These are phyloP conservation scores for Dictyostelium capitatum DNA, from an alignment of 78 protist species.

Conservation along the genomic window DNA sequence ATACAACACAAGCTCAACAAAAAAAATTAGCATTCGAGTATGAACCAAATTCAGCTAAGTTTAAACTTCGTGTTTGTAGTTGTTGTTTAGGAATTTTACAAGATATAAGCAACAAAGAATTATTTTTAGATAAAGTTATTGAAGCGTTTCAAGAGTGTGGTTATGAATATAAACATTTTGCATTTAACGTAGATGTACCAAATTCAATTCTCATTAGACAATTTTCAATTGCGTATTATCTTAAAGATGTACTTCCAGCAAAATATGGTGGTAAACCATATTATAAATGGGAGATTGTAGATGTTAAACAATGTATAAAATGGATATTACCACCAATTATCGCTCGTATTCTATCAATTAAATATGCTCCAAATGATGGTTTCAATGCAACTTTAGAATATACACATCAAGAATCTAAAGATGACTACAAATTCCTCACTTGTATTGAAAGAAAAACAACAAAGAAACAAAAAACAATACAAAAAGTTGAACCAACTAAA, in stretches of 20 bases:
- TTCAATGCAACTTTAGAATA: slow-evolving; percentile 38
- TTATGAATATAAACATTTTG: slow-evolving; percentile 44
- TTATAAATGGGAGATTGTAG: not conserved
- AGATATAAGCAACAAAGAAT: slow-evolving; percentile 13
- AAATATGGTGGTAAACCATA: not conserved
- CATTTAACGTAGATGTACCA: slow-evolving; percentile 42
- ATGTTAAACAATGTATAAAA: slow-evolving; percentile 67
- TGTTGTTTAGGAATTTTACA: slow-evolving; percentile 69
- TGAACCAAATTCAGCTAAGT: not conserved
- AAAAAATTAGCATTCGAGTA: no score
- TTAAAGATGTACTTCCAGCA: not conserved
- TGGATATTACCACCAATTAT: slow-evolving; percentile 76
- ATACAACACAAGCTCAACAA: no score
- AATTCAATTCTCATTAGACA: slow-evolving; percentile 34
- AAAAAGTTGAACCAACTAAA: no score
- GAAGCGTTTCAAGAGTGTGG: slow-evolving; percentile 1
- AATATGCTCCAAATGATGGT: slow-evolving; percentile 34
- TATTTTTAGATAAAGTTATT: slow-evolving; percentile 16
- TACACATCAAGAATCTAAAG: slow-evolving; percentile 28
- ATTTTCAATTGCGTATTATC: slow-evolving; percentile 45
- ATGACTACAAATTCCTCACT: slow-evolving; percentile 31
- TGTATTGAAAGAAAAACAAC: not conserved
- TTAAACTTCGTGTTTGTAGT: slow-evolving; percentile 12
- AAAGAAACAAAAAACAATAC: not conserved
- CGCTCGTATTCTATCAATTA: not conserved